phyloP scores from a whole-genome alignment of 331 rosid genomes.

The Acacia concinna region DNA sequence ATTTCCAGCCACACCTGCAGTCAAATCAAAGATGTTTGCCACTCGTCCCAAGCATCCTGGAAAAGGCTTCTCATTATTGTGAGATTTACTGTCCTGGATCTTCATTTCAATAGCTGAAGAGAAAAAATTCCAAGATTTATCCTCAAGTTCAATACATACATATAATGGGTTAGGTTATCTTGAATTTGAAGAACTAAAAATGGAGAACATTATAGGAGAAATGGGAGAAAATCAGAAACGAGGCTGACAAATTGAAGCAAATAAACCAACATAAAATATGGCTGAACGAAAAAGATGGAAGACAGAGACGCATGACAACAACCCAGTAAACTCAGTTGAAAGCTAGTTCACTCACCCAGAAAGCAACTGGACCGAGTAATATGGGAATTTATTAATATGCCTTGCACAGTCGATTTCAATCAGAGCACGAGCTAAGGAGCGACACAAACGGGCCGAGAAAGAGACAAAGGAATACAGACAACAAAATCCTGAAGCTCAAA shows the following conservation, averaged over 20 bases:
- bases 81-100: slow-evolving; percentile 52
- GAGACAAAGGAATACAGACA: neutral
- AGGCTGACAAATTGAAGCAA: neutral
- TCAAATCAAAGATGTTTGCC: slow-evolving; percentile 89
- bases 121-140: slow-evolving; percentile 23
- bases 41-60: slow-evolving; percentile 97
- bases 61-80: slow-evolving; percentile 61
- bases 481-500: neutral
- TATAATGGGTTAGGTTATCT: slow-evolving; percentile 11
- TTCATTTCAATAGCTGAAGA: slow-evolving; percentile 61
- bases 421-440: slow-evolving; percentile 10
- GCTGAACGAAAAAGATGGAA: slow-evolving; percentile 29
- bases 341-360: slow-evolving; percentile 5
- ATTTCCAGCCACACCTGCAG: slow-evolving; percentile 67
- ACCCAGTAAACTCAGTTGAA: slow-evolving; percentile 6
- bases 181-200: neutral
- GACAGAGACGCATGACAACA: neutral
- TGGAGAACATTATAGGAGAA: neutral
- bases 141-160: neutral
- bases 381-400: neutral
- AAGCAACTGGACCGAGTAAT: neutral
- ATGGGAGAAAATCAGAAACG: neutral
- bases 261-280: neutral
- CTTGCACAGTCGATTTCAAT: slow-evolving; percentile 13
- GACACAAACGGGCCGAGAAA: slow-evolving; percentile 3